Base-by-base conservation (phyloP, 345 rosid species). In the Capsella bursapastoris region DNA sequence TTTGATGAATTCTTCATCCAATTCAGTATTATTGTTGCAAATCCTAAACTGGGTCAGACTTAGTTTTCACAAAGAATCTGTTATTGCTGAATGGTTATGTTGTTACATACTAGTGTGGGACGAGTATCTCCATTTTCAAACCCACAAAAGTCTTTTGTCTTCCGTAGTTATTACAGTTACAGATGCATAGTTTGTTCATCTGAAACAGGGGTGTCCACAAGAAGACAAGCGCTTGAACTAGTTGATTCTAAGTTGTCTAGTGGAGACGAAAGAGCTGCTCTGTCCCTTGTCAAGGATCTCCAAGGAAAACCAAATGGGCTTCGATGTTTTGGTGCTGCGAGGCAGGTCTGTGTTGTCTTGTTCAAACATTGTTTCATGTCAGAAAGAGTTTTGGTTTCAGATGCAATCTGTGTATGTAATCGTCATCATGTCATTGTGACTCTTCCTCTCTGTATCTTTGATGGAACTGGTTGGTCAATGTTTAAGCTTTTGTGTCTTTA, bases 261-360 rank as follows among this genome's bases (percentile, higher is more conserved):
- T 47, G 98, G 95, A 81, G 83, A 94, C 68, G 98, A 91, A 44
- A 87, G 84, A 80, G 84, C 88, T 35, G 97, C 98, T 25, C 83
- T 89, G 9, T 74, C 87, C 49, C 83, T 91, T 44, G 81, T 94
- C 56, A 89, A 83, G 53, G 88, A 88, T 62, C 79, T 85, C 72
- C 93, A 86, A 70, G 98, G 95, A 6, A 89, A 87, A 65, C 84
- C 95, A 2, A 90, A 85, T 8, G 97, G 97, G 0, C 90, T 91
- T 53, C 77, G 86, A 32, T 88, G 96, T 66, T 94, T 91, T 48
- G 96, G 93, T 2, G 84, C 91, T 5, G 93, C 88, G 4, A 82
- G 97, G 49, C 97, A 89, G 92, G 96, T 90, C 22, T 31, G 40
- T 16, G 25, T 18, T 40, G 1, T 74, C 58, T 1, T 41, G 13